Percentiles rank a stretch among this genome's conserved stretches.
Conservation (phyloP, 176 grass and related monocot species). For the Areca catechu region DNA sequence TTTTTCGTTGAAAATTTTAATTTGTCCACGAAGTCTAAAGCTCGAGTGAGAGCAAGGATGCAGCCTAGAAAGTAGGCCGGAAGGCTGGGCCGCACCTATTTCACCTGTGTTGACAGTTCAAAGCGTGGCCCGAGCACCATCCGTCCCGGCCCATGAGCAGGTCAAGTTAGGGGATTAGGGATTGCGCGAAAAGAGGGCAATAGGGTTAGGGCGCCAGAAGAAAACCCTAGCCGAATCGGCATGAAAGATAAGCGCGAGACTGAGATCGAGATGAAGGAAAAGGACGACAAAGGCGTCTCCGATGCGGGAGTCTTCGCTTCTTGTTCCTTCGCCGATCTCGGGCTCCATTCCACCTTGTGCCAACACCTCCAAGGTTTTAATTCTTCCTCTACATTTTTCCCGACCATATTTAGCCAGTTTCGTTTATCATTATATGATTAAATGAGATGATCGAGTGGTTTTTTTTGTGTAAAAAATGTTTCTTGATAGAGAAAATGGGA, state of each 20-base stretch:
- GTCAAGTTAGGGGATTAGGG: no score
- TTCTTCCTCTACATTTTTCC: neutral
- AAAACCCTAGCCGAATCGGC: no score
- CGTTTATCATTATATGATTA: neutral
- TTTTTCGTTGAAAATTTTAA: no score
- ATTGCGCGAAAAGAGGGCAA: no score
- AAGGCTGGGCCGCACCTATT: no score
- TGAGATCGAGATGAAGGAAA: conserved; percentile 5
- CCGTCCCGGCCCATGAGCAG: no score
- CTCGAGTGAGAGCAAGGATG: no score
- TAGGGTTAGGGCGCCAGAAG: no score
- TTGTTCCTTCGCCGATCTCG: conserved; percentile 61
- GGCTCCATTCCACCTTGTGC: conserved; percentile 56
- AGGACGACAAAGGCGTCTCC: conserved; percentile 8
- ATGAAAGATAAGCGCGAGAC: conserved; percentile 28
- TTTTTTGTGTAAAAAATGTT: neutral
- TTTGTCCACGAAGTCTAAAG: no score
- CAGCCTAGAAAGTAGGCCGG: no score
- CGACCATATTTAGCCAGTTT: neutral
- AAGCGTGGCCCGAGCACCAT: no score
- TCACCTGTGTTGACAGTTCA: no score
- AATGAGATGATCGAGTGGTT: neutral
- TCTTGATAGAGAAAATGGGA: conserved; percentile 67
- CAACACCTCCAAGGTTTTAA: conserved; percentile 58
- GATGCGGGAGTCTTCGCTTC: conserved; percentile 47